Evolutionary conservation across 1,284 basidiomycete genomes (phyloP).

Genomic region (Hymenochaete sp.): DNA sequence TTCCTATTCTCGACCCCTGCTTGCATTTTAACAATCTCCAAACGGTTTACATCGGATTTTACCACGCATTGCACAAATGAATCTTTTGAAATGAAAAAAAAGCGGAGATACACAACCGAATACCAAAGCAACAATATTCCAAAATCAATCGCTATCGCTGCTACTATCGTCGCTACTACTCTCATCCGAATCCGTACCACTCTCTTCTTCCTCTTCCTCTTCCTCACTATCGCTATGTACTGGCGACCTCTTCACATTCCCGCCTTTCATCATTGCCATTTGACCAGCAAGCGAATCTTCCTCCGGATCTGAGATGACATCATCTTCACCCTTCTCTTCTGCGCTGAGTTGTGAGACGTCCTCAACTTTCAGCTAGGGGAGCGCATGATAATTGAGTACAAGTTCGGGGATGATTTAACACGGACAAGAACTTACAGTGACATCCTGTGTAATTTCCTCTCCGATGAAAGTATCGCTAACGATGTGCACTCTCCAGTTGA

Average conservation of each 20-base stretch:
- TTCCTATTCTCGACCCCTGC: neutral
- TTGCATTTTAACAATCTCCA: neutral
- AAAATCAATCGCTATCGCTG: constrained; percentile 26
- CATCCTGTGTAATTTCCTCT: constrained; percentile 66
- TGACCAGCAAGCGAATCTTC: constrained; percentile 95
- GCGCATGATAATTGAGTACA: neutral
- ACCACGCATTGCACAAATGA: neutral
- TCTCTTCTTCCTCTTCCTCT: constrained; percentile 39
- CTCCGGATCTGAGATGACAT: constrained; percentile 93
- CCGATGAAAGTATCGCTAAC: constrained; percentile 86
- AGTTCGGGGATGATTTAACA: neutral
- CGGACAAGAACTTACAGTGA: constrained; percentile 45
- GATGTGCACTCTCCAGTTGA: constrained; percentile 85
- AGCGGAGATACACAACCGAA: no score
- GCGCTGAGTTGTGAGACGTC: constrained; percentile 49
- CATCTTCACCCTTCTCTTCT: constrained; percentile 62
- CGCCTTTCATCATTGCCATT: constrained; percentile 96
- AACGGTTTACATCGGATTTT: neutral
- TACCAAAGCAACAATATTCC: no score
- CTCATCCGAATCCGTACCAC: constrained; percentile 37
- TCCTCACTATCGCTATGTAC: constrained; percentile 36
- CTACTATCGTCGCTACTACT: constrained; percentile 38
- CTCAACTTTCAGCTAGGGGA: constrained; percentile 70
- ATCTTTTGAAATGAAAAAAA: neutral
- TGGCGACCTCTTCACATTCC: constrained; percentile 62